phyloP scores from a whole-genome alignment of 306 rosid species.

The Dalbergia oliveri region DNA sequence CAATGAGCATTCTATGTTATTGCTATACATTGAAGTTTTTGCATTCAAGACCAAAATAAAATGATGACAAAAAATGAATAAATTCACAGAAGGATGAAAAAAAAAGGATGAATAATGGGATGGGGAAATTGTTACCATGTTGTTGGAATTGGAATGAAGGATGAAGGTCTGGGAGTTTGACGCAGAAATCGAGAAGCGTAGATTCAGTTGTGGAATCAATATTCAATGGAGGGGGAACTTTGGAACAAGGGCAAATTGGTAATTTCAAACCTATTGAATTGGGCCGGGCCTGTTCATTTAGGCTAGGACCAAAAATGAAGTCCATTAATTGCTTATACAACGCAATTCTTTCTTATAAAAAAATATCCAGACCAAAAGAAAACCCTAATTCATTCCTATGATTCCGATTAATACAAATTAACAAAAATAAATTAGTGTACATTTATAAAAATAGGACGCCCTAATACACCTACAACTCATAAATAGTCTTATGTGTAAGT shows the following conservation, averaged over 20 bases:
- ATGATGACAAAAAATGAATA: neutral
- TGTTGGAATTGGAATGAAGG: neutral
- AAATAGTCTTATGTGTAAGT: too few relatives aligned
- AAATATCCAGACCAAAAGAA: too few relatives aligned
- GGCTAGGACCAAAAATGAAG: neutral
- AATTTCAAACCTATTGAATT: neutral
- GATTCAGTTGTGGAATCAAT: neutral
- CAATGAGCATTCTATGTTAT: neutral
- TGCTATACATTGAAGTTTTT: neutral
- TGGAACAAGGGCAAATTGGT: neutral
- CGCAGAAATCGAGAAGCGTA: neutral
- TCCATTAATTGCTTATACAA: too few relatives aligned
- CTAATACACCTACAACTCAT: too few relatives aligned
- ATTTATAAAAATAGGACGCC: too few relatives aligned
- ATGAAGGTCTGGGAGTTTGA: neutral
- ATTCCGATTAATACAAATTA: too few relatives aligned
- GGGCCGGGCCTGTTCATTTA: neutral
- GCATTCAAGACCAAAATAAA: neutral
- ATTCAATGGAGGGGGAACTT: neutral
- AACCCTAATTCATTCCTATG: too few relatives aligned
- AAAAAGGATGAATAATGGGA: neutral
- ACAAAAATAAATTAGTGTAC: too few relatives aligned
- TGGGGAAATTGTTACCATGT: neutral
- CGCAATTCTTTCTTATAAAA: too few relatives aligned
- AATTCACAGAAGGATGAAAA: neutral